These are phyloP conservation scores for Pistacia integerrima DNA, from an alignment of 345 rosid species.

Conservation along the genomic window DNA sequence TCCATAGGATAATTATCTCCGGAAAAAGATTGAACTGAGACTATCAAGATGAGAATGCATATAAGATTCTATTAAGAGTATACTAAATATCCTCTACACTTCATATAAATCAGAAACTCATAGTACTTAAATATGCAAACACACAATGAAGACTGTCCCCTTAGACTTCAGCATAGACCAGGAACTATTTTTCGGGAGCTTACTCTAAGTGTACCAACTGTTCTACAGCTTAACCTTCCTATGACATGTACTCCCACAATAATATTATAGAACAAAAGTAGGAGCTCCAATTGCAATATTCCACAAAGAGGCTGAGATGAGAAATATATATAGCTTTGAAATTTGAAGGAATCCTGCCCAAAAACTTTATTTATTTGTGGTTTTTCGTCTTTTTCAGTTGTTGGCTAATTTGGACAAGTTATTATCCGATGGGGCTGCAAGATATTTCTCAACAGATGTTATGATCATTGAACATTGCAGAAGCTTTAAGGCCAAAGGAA, in stretches of 20 bases:
- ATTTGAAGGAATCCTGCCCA: background rate
- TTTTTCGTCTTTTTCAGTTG: background rate
- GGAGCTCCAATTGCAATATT: constrained; percentile 4
- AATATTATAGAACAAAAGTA: background rate
- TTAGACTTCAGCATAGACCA: background rate
- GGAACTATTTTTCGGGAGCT: background rate
- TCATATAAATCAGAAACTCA: background rate
- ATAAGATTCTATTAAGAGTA: background rate
- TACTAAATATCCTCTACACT: background rate
- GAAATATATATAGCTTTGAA: background rate
- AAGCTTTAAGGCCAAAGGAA: background rate
- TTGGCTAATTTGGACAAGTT: background rate
- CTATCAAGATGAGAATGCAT: background rate
- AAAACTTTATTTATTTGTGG: background rate
- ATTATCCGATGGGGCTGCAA: background rate
- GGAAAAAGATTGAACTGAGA: background rate
- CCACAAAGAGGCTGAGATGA: background rate
- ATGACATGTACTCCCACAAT: background rate
- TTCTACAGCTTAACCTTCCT: too few species aligned
- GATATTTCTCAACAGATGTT: background rate
- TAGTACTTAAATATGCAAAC: background rate
- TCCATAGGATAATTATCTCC: background rate
- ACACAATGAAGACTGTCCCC: background rate
- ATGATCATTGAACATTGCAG: background rate
- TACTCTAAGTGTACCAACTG: background rate